Evolutionary conservation across 140 eudicot species (phyloP).

Genomic region (Cichorium intybus): DNA sequence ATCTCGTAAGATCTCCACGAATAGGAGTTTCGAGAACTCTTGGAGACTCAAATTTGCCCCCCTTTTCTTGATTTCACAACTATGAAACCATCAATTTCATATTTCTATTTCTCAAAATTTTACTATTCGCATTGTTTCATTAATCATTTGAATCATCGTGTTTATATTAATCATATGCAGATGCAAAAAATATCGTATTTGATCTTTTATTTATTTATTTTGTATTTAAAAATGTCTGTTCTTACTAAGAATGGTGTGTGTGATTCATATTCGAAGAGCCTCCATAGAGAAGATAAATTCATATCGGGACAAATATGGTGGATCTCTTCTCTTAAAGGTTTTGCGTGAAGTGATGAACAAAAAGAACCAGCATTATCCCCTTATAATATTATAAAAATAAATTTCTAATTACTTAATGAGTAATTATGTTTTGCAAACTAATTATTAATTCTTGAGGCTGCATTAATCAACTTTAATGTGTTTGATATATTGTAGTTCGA

Average conservation of each 20-base stretch:
- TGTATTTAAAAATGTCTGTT: neutral
- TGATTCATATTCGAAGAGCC: neutral
- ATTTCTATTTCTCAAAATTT: neutral
- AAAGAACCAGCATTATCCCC: neutral
- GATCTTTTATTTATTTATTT: no score
- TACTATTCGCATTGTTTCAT: neutral
- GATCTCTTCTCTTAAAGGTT: neutral
- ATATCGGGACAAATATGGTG: neutral
- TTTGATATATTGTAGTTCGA: no score
- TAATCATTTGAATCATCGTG: neutral
- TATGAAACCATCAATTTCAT: neutral
- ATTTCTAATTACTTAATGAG: neutral
- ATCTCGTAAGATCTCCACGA: conserved; percentile 34
- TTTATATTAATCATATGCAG: neutral
- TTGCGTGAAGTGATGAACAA: neutral
- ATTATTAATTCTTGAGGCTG: neutral
- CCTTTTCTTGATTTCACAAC: conserved; percentile 35
- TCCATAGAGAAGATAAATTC: no score
- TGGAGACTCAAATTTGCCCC: conserved; percentile 37
- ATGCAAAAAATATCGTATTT: neutral
- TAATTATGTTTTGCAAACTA: no score
- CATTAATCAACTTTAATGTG: neutral
- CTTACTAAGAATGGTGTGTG: neutral
- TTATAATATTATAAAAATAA: no score
- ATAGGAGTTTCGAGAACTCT: conserved; percentile 28